Evolutionary conservation across 2,329 filamentous ascomycete genomes (phyloP).

Genomic region (Sporothrix humicola): DNA sequence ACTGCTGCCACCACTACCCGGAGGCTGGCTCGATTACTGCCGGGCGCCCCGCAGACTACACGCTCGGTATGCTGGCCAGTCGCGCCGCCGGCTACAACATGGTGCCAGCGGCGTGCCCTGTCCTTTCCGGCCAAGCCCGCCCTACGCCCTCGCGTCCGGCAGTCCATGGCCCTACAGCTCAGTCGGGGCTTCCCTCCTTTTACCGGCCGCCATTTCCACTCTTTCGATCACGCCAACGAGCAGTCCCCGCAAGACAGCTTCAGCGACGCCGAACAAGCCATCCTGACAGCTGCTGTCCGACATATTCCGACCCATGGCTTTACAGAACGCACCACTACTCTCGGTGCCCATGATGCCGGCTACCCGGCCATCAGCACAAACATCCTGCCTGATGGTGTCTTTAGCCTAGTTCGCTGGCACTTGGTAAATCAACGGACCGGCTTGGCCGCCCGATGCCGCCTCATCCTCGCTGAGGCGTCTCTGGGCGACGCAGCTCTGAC

Average conservation of each 20-base stretch:
- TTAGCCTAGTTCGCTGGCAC: slow-evolving; percentile 81
- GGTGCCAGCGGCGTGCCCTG: background rate
- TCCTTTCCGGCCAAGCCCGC: background rate
- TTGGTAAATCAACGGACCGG: slow-evolving; percentile 69
- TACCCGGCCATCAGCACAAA: slow-evolving; percentile 87
- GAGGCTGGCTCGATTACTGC: background rate
- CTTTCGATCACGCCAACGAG: slow-evolving; percentile 74
- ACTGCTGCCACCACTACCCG: slow-evolving; percentile 21
- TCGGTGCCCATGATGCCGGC: slow-evolving; percentile 81
- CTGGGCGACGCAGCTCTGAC: background rate
- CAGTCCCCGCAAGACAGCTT: slow-evolving; percentile 65
- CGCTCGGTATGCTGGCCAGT: no score
- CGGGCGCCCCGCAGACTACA: background rate
- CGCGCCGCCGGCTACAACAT: no score
- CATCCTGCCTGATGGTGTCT: slow-evolving; percentile 77
- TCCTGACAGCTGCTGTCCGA: slow-evolving; percentile 78
- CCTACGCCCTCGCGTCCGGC: background rate
- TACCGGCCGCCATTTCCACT: slow-evolving; percentile 66
- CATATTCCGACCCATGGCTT: slow-evolving; percentile 87
- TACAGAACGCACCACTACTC: slow-evolving; percentile 71
- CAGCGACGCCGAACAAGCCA: slow-evolving; percentile 70
- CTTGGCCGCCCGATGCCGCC: slow-evolving; percentile 53
- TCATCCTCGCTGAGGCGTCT: slow-evolving; percentile 46
- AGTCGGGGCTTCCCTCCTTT: slow-evolving; percentile 20
- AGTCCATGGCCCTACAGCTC: background rate